Base-by-base conservation (phyloP, 1,284 basidiomycete species). In the Ganoderma resinaceum region DNA sequence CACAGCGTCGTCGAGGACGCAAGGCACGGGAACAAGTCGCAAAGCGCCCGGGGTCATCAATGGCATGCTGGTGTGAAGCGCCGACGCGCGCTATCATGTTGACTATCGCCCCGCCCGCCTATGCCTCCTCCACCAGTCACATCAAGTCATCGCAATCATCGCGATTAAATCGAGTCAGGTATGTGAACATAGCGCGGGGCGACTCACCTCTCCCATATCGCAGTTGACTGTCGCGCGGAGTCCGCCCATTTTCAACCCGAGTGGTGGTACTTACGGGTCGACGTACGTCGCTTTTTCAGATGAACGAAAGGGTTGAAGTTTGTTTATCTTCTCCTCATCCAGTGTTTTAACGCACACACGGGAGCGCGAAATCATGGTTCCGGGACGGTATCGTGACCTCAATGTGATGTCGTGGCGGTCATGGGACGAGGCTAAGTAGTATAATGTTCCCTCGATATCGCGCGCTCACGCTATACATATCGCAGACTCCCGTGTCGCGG, bases 191-290 rank as follows among this genome's bases (percentile, higher is more conserved):
- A 5, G n/a, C 57, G 62, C 26, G 23, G 18, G 62, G 11, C 33
- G 20, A 66, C 78, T 61, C 58, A 87, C 88, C 85, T 89, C 88
- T 61, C 88, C 88, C 84, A 89, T 85, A 72, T 89, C 88, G 68
- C 88, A 89, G 63, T 89, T 89, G 6, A 90, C 84, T 1, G 85
- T 86, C 12, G 87, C 86, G n/a, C 72, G 72, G 38, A 77, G 53
- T 1, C 55, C 52, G 4, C 60, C 2, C 68, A 72, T 70, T 7
- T 53, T 16, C n/a, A n/a, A n/a, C n/a, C n/a, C n/a, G n/a, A n/a
- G n/a, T n/a, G n/a, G n/a, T n/a, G n/a, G n/a, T n/a, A n/a, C n/a
- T n/a, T n/a, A n/a, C n/a, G n/a, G n/a, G n/a, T n/a, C n/a, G n/a
- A n/a, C n/a, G n/a, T n/a, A n/a, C n/a, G n/a, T n/a, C n/a, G n/a